These are phyloP conservation scores for Globisporangium heterothallicum DNA, from an alignment of 352 stramenopile genomes.

Conservation along the genomic window DNA sequence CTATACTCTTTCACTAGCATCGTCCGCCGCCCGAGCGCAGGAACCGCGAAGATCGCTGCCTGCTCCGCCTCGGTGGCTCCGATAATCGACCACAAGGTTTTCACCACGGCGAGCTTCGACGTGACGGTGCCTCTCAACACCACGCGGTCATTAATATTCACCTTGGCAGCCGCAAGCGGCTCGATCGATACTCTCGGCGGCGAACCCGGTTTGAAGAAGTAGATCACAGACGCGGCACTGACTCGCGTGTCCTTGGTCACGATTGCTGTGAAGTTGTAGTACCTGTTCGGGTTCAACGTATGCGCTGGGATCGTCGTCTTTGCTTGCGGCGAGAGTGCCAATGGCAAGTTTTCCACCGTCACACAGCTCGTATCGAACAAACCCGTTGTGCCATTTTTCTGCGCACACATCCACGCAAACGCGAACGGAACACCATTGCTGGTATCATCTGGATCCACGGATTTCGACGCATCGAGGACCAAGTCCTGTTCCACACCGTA, in stretches of 20 bases:
- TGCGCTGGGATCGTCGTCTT: conserved; percentile 37
- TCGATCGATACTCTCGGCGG: conserved; percentile 53
- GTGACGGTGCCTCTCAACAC: conserved; percentile 40
- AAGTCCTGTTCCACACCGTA: conserved; percentile 48
- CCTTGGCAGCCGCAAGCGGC: conserved; percentile 29
- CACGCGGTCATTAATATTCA: conserved; percentile 54
- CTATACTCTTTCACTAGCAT: conserved; percentile 49
- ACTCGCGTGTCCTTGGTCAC: conserved; percentile 36
- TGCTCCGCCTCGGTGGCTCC: conserved; percentile 22
- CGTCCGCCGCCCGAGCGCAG: conserved; percentile 23
- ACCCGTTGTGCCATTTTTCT: conserved; percentile 18
- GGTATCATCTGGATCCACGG: conserved; percentile 39
- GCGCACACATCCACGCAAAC: conserved; percentile 38
- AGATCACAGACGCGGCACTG: conserved; percentile 29
- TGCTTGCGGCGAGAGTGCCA: conserved; percentile 21
- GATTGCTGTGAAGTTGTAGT: conserved; percentile 45
- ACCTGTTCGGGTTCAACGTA: conserved; percentile 39
- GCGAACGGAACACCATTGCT: conserved; percentile 29
- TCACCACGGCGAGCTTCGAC: conserved; percentile 38
- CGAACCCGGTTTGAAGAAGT: conserved; percentile 40
- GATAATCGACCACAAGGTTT: conserved; percentile 42
- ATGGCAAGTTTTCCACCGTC: conserved; percentile 1
- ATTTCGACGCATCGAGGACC: conserved; percentile 42
- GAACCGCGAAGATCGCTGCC: conserved; percentile 36
- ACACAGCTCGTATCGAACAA: conserved; percentile 28